phyloP scores from a whole-genome alignment of 805 yeast genomes.

The Grigorovia transvaalensis region DNA sequence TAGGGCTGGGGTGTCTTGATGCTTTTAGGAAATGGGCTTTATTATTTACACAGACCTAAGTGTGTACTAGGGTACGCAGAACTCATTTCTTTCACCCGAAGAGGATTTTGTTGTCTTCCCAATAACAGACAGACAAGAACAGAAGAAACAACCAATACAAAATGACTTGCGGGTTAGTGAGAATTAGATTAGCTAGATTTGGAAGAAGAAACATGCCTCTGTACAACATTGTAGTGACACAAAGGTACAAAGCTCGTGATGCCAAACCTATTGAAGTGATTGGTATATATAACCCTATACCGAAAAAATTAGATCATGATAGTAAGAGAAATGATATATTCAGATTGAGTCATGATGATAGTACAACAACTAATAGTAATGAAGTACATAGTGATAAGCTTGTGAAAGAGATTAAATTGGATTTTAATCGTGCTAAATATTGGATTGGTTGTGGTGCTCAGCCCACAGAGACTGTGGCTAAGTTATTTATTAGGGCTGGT shows the following conservation, averaged over 20 bases:
- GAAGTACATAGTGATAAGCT: constrained; percentile 47
- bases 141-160: too few relatives aligned
- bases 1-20: not conserved
- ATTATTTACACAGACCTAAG: too few relatives aligned
- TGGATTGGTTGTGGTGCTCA: constrained; percentile 98
- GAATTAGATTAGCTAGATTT: constrained; percentile 85
- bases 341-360: not conserved
- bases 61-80: too few relatives aligned
- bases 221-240: constrained; percentile 86
- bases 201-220: constrained; percentile 83
- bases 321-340: not conserved
- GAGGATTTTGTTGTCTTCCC: too few relatives aligned
- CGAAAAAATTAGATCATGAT: constrained; percentile 42
- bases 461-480: constrained; percentile 73
- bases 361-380: not conserved
- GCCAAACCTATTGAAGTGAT: constrained; percentile 86
- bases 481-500: constrained; percentile 70
- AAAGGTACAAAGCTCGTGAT: constrained; percentile 66
- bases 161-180: constrained; percentile 50
- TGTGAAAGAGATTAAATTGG: constrained; percentile 69
- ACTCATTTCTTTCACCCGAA: too few relatives aligned
- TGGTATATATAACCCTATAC: constrained; percentile 85
- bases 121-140: too few relatives aligned
- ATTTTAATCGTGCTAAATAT: constrained; percentile 81
- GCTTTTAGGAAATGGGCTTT: too few relatives aligned